These are phyloP conservation scores for Nyctanthes arbortristis DNA, from an alignment of 257 asterid species.

Conservation along the genomic window DNA sequence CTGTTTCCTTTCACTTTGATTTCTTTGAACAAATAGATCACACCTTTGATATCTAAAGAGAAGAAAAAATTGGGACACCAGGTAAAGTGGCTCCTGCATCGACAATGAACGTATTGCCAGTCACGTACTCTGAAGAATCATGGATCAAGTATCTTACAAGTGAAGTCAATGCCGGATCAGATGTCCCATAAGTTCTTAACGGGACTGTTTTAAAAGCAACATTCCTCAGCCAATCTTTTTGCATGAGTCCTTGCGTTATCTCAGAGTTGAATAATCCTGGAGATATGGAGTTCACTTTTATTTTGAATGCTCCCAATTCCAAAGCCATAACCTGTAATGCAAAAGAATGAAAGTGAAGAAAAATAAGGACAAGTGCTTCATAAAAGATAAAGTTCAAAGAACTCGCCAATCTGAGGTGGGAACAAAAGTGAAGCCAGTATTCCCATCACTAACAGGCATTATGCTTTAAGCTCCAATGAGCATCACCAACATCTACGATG, in stretches of 20 bases:
- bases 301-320: conserved; percentile 60
- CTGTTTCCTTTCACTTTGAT: neutral
- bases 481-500: neutral
- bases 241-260: conserved; percentile 58
- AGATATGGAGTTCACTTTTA: conserved; percentile 73
- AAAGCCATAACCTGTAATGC: conserved; percentile 69
- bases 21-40: conserved; percentile 1
- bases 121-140: conserved; percentile 57
- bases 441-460: neutral
- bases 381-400: neutral
- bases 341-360: conserved; percentile 6
- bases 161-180: conserved; percentile 70
- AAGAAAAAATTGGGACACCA: conserved; percentile 66
- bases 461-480: neutral
- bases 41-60: conserved; percentile 41
- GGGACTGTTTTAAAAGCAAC: conserved; percentile 55
- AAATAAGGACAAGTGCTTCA: neutral
- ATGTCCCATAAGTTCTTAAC: conserved; percentile 47
- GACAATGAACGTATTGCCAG: conserved; percentile 59
- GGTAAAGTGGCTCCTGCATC: conserved; percentile 68
- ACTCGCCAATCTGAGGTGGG: neutral
- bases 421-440: neutral
- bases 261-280: conserved; percentile 75
- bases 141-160: conserved; percentile 63
- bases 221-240: conserved; percentile 55